Evolutionary conservation across 2,329 filamentous ascomycete genomes (phyloP).

Genomic region (Ophiostoma tasmaniense): DNA sequence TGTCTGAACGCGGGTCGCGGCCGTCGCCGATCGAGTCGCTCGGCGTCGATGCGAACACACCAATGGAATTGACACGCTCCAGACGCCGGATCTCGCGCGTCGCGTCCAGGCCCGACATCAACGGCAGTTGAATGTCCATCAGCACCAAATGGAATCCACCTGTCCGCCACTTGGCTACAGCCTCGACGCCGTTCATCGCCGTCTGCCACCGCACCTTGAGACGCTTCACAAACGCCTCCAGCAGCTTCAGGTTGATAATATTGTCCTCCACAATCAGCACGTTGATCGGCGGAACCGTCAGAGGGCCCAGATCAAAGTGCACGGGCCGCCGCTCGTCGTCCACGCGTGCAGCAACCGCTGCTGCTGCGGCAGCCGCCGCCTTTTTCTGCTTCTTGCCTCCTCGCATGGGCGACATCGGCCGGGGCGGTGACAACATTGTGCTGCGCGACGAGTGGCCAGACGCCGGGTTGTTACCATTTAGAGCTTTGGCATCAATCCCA

Average conservation of each 20-base stretch:
- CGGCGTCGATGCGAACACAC: conserved; percentile 70
- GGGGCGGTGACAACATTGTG: conserved; percentile 32
- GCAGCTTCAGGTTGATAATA: conserved; percentile 86
- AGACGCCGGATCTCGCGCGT: conserved; percentile 88
- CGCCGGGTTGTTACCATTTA: not conserved
- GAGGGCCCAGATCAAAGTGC: conserved; percentile 51
- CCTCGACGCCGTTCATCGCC: conserved; percentile 91
- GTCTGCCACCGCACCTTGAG: conserved; percentile 94
- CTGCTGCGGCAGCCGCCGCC: conserved; percentile 21
- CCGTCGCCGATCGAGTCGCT: conserved; percentile 38
- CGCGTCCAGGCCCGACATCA: conserved; percentile 92
- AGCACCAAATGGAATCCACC: conserved; percentile 93
- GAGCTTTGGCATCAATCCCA: not conserved
- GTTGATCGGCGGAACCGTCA: conserved; percentile 92
- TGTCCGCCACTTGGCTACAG: conserved; percentile 83
- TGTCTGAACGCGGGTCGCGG: conserved; percentile 56
- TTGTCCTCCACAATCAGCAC: conserved; percentile 98
- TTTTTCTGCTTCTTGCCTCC: conserved; percentile 36
- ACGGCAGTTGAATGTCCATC: conserved; percentile 96
- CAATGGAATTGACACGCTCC: conserved; percentile 85
- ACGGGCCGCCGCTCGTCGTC: conserved; percentile 25
- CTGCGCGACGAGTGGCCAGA: not conserved
- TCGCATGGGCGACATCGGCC: conserved; percentile 33
- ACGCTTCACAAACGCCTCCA: conserved; percentile 92
- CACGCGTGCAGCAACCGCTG: not conserved